A percentile compares a stretch with the other conserved stretches of the same genome.
These are phyloP conservation scores for Phytophthora capsici DNA, from an alignment of 352 stramenopile genomes.

Conservation along the genomic window DNA sequence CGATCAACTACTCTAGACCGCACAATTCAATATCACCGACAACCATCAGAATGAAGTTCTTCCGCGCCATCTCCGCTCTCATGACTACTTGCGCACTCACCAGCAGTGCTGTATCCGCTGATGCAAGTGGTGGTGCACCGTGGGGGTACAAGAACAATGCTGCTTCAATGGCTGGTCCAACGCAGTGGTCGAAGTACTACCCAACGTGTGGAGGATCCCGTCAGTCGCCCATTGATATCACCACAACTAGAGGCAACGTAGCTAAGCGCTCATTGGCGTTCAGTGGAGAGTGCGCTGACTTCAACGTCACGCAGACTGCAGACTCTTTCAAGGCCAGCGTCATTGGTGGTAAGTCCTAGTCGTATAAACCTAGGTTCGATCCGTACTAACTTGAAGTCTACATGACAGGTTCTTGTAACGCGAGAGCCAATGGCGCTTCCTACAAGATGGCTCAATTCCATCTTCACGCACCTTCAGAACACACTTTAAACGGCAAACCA, in stretches of 20 bases:
- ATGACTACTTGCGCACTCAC: too few relatives aligned
- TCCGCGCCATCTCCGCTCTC: too few relatives aligned
- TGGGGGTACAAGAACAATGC: not conserved
- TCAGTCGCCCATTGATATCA: constrained; percentile 50
- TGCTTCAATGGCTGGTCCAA: not conserved
- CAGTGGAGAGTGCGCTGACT: constrained; percentile 27
- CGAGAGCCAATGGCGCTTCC: constrained; percentile 6
- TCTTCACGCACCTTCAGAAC: constrained; percentile 48
- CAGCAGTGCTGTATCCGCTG: too few relatives aligned
- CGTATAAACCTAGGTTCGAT: too few relatives aligned
- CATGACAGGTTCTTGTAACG: constrained; percentile 11
- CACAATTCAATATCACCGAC: too few relatives aligned
- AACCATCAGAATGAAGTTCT: too few relatives aligned
- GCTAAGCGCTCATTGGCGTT: constrained; percentile 29
- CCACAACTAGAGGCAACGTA: not conserved
- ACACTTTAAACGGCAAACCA: constrained; percentile 45
- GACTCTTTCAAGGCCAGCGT: constrained; percentile 33
- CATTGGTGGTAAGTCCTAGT: not conserved
- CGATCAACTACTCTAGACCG: too few relatives aligned
- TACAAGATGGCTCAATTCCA: constrained; percentile 50
- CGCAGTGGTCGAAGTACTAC: constrained; percentile 4
- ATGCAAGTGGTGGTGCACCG: too few relatives aligned
- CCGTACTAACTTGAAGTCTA: too few relatives aligned
- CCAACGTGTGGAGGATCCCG: constrained; percentile 22
- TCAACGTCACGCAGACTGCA: constrained; percentile 30